Evolutionary conservation across 129 eudicot genomes (phyloP).

Genomic region (Cynara cardunculus): DNA sequence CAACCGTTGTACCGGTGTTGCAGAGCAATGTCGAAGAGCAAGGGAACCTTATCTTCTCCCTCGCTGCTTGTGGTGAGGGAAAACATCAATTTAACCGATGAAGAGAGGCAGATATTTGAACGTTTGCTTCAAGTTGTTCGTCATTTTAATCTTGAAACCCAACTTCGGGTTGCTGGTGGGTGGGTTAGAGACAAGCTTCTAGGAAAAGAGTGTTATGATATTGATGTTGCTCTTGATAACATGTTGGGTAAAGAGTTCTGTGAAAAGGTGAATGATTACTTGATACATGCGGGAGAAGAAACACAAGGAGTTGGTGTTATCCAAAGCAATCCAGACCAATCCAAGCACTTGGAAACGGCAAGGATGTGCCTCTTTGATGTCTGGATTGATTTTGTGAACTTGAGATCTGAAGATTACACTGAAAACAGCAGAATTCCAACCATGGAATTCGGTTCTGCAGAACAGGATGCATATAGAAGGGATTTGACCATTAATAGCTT

Average conservation of each 20-base stretch:
- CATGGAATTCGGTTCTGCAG: constrained; percentile 84
- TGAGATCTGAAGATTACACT: constrained; percentile 69
- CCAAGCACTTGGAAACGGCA: constrained; percentile 94
- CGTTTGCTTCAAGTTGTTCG: constrained; percentile 55
- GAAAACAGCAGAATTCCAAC: constrained; percentile 79
- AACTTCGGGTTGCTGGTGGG: constrained; percentile 95
- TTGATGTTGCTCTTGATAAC: constrained; percentile 84
- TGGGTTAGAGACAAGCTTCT: constrained; percentile 93
- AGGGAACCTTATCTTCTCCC: constrained; percentile 11
- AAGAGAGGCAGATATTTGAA: constrained; percentile 61
- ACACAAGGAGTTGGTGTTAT: constrained; percentile 62
- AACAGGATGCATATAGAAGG: constrained; percentile 88
- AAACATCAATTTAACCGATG: constrained; percentile 47
- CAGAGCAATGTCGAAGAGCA: constrained; percentile 7
- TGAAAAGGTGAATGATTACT: constrained; percentile 78
- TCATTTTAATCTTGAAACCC: constrained; percentile 58
- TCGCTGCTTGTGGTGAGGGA: constrained; percentile 40
- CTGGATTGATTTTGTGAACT: constrained; percentile 82
- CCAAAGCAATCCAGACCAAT: constrained; percentile 91
- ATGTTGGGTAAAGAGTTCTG: constrained; percentile 80
- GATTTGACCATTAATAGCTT: constrained; percentile 89
- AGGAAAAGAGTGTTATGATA: constrained; percentile 82
- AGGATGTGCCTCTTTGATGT: constrained; percentile 69
- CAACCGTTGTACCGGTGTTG: constrained; percentile 9
- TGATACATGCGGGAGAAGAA: constrained; percentile 54